A percentile compares a stretch with the other conserved stretches of the same genome.
Conservation (phyloP, 805 yeast species). For the Starmerella apis region DNA sequence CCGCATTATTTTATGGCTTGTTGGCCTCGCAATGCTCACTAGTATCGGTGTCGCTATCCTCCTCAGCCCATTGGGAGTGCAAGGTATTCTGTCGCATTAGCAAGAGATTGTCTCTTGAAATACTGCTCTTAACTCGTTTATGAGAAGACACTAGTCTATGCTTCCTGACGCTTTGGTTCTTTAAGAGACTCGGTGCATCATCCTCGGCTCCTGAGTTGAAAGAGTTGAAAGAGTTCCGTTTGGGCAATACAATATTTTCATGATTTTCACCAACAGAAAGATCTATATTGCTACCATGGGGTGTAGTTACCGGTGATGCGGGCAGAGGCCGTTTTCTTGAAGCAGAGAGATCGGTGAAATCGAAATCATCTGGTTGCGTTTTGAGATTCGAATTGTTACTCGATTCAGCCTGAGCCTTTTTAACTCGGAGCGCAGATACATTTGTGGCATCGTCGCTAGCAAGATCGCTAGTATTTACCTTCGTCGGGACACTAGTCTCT, state of each 20-base stretch:
- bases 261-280: background rate
- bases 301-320: slow-evolving; percentile 2
- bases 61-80: slow-evolving; percentile 21
- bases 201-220: background rate
- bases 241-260: background rate
- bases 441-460: background rate
- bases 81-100: slow-evolving; percentile 21
- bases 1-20: background rate
- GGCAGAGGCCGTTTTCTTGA: slow-evolving; percentile 9
- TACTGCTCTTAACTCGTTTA: slow-evolving; percentile 14
- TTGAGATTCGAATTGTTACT: background rate
- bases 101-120: slow-evolving; percentile 13
- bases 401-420: background rate
- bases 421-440: background rate
- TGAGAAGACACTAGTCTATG: background rate
- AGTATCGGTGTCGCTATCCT: slow-evolving; percentile 9
- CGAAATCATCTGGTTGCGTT: slow-evolving; percentile 2
- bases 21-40: background rate
- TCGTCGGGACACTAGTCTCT: slow-evolving; percentile 2
- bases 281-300: background rate
- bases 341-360: background rate
- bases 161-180: slow-evolving; percentile 1
- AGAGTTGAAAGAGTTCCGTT: background rate
- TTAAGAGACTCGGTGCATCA: slow-evolving; percentile 1
- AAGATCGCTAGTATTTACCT: background rate